Conservation (phyloP, 2,329 filamentous ascomycete species). For the Fusarium nisikadoi region DNA sequence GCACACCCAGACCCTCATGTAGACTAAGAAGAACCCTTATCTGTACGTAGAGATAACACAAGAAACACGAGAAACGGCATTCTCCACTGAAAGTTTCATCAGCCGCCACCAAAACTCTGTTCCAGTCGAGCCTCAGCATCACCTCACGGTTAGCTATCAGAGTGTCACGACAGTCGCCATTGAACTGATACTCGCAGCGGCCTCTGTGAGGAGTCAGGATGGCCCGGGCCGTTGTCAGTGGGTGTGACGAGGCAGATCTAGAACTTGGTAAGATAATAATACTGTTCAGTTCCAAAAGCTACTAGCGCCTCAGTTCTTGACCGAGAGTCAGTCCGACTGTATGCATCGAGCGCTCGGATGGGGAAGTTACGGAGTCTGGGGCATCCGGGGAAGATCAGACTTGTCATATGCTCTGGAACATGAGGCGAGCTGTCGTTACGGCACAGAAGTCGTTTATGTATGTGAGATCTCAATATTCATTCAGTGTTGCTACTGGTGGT, state of each 20-base stretch:
- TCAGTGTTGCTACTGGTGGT: neutral
- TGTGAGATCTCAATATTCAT: neutral
- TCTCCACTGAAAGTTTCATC: neutral
- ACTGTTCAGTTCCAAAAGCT: neutral
- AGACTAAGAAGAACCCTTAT: neutral
- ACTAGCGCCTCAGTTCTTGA: conserved; percentile 5
- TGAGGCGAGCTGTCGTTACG: conserved; percentile 9
- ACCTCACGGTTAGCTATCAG: neutral
- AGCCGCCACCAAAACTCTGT: neutral
- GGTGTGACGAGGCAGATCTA: conserved; percentile 25
- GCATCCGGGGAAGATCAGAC: neutral
- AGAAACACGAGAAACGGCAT: neutral
- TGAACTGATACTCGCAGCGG: neutral
- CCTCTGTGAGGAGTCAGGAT: conserved; percentile 16
- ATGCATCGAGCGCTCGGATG: conserved; percentile 13
- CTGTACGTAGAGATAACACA: neutral
- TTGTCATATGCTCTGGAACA: conserved; percentile 25
- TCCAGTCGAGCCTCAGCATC: neutral
- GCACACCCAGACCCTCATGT: neutral
- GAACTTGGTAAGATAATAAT: conserved; percentile 28
- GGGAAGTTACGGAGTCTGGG: conserved; percentile 5
- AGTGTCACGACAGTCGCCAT: conserved; percentile 3
- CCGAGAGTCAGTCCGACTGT: conserved; percentile 6
- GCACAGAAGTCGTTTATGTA: neutral
- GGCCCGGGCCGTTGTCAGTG: conserved; percentile 25